Base-by-base conservation (phyloP, 1,284 basidiomycete genomes). In the Apiotrichum siamense region DNA sequence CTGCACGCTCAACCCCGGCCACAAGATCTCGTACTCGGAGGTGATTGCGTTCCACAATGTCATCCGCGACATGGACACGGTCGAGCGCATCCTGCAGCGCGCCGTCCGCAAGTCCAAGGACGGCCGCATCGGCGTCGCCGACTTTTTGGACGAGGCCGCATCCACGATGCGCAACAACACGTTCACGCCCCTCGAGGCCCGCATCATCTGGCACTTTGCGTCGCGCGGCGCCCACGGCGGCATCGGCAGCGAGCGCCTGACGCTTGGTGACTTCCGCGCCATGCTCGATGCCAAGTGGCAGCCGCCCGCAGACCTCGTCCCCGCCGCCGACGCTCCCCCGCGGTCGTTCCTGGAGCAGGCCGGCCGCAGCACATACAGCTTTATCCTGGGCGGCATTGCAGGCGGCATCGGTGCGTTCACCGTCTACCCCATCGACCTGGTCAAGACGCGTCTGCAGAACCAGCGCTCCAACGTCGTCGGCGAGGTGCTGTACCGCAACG, bases 191-290 rank as follows among this genome's bases (percentile, higher is more conserved):
- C 93, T 96, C 88, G 91, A 97, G 62, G 90, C 88, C 24, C 84
- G 85, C 50, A 94, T 96, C 64, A 85, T 96, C 64, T 97, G 94
- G 77, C 92, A 97, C 74, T 96, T 96, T 75, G 90, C 89, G 17
- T 84, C 86, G 18, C 82, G 89, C 49, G 91, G 90, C 7, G 76
- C 78, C 41, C 56, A 58, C 45, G 37, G 31, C n/a, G 75, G 76
- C 41, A 81, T 83, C 18, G 33, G 33, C 59, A 56, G 50, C n/a
- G 61, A 70, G 41, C 81, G 90, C 20, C 80, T 96, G 44, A 80
- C 88, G 7, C 74, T 93, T 33, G 74, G 86, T 43, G 92, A 97
- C 73, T 97, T 97, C 73, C 86, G 84, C 18, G 87, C 91, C 64
- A 75, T 97, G 26, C 76, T 97, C 42, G 91, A 96, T 69, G 71